phyloP scores from a whole-genome alignment of 257 asterid species.

The Datura wrightii region DNA sequence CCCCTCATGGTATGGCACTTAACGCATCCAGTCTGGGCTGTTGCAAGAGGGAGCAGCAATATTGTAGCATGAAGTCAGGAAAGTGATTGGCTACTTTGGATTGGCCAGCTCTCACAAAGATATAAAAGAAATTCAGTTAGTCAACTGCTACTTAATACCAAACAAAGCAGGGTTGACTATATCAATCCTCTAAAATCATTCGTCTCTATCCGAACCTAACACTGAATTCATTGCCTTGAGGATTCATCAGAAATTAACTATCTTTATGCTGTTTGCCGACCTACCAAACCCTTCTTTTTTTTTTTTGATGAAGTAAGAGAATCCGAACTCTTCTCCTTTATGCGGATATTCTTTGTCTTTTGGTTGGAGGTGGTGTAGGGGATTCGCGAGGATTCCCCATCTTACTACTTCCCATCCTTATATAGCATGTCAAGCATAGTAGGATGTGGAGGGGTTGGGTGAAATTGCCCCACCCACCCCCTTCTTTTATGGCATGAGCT shows the following conservation, averaged over 20 bases:
- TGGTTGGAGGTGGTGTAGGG: not conserved
- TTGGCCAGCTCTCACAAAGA: not conserved
- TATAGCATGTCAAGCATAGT: not conserved
- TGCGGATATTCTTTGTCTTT: not conserved
- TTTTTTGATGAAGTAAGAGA: too few relatives aligned
- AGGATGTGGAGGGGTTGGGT: not conserved
- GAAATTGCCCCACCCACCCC: not conserved
- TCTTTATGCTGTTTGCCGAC: not conserved
- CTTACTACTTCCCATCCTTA: not conserved
- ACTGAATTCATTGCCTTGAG: not conserved
- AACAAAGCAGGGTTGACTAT: not conserved
- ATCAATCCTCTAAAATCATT: not conserved
- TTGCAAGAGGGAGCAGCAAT: not conserved
- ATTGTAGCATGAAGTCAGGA: not conserved
- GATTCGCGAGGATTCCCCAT: not conserved
- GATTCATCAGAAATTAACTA: not conserved
- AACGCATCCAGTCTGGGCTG: not conserved
- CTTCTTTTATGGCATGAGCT: not conserved
- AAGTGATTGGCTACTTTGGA: constrained; percentile 17
- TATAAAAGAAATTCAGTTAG: not conserved
- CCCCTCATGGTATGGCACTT: not conserved
- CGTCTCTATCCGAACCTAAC: not conserved
- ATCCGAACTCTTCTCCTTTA: not conserved
- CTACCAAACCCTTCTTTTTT: not conserved
- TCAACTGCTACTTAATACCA: not conserved